Evolutionary conservation across 257 asterid species (phyloP), one percentile per base, ranked within the genome.

Genomic region (Craterostigma plantagineum): DNA sequence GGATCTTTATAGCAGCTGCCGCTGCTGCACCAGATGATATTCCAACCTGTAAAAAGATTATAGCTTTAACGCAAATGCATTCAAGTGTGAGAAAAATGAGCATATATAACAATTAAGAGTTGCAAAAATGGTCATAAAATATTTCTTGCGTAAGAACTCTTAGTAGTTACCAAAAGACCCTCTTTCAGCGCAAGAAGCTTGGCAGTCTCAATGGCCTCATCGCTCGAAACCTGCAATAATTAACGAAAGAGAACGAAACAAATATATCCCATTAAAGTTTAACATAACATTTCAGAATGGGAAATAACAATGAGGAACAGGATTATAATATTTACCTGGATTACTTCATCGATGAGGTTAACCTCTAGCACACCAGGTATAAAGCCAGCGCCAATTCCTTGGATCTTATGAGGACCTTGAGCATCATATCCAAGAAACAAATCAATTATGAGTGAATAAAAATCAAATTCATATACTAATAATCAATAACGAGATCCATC

Each of bases 371-470:
- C 93, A 38, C 72, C 95, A 36, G 93, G 95, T 56, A 86, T 44
- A 46, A 86, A 81, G 56, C 97, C 97, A 16, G 97, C 97, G 53
- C 97, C 97, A 43, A 86, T 76, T 57, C 97, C 97, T 72, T 86
- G 97, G 65, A 86, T 86, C 71, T 86, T 81, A 66, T 86, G 97
- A 1, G 92, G 90, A 46, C 97, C 97, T 83, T 59, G 42, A 56
- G 51, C 58, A 69, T 35, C 35, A 56, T n/a, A 33, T 42, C 35
- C 30, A 23, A n/a, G n/a, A n/a, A n/a, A n/a, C n/a, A n/a, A n/a
- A n/a, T n/a, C n/a, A n/a, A n/a, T n/a, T n/a, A n/a, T n/a, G n/a
- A n/a, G n/a, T n/a, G n/a, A n/a, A n/a, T n/a, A n/a, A n/a, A n/a
- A n/a, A n/a, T n/a, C n/a, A n/a, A n/a, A n/a, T n/a, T n/a, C n/a